A percentile compares a stretch with the other conserved stretches of the same genome.
phyloP scores from a whole-genome alignment of 1,284 basidiomycete genomes.

The Rhodofomes roseus region DNA sequence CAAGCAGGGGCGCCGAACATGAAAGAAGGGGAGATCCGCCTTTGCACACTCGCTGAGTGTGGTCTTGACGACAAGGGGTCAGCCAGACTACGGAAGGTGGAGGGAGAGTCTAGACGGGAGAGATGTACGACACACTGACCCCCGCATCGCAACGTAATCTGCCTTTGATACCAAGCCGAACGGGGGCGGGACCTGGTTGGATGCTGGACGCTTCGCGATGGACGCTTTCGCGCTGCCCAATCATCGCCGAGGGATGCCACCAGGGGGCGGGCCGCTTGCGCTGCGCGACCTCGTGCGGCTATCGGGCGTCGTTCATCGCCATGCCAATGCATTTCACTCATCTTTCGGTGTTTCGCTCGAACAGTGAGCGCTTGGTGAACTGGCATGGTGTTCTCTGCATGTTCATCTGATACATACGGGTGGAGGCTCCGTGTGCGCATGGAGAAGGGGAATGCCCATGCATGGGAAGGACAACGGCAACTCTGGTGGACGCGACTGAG shows the following conservation, averaged over 20 bases:
- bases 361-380: background rate
- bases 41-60: constrained; percentile 3
- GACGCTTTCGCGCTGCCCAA: background rate
- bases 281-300: background rate
- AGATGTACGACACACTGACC: background rate
- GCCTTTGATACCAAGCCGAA: background rate
- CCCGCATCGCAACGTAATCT: constrained; percentile 4
- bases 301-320: background rate
- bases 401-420: no score
- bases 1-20: constrained; percentile 6
- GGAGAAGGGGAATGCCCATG: background rate
- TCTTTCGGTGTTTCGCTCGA: background rate
- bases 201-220: background rate
- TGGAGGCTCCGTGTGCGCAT: no score
- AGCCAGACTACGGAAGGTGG: background rate
- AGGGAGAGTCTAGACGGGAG: background rate
- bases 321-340: background rate
- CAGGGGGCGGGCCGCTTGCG: background rate
- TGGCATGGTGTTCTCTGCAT: no score
- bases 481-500: no score
- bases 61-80: constrained; percentile 9
- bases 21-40: constrained; percentile 2
- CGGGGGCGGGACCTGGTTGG: background rate
- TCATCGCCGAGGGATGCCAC: background rate
- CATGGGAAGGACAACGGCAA: no score